These are phyloP conservation scores for Henckelia pumila DNA, from an alignment of 257 asterid species.

Conservation along the genomic window DNA sequence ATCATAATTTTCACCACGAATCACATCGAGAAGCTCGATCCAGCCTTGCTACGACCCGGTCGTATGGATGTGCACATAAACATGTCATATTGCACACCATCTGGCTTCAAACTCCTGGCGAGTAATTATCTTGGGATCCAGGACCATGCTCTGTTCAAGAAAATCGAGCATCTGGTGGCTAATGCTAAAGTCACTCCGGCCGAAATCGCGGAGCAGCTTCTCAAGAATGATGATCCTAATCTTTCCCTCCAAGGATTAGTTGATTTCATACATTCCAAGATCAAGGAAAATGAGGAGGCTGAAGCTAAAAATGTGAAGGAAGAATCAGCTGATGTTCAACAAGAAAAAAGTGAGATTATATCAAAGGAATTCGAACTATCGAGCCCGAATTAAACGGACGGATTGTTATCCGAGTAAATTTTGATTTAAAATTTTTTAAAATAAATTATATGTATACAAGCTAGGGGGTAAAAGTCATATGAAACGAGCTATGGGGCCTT, in stretches of 20 bases:
- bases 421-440: no score
- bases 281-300: constrained; percentile 29
- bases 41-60: constrained; percentile 64
- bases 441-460: no score
- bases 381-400: no score
- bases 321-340: neutral
- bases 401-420: no score
- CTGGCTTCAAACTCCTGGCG: constrained; percentile 59
- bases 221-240: constrained; percentile 46
- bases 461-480: no score
- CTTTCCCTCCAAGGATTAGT: constrained; percentile 46
- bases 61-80: constrained; percentile 78
- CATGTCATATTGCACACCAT: constrained; percentile 58
- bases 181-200: constrained; percentile 53
- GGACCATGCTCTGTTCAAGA: constrained; percentile 40
- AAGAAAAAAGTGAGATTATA: neutral
- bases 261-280: constrained; percentile 39
- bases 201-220: constrained; percentile 71
- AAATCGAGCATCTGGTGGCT: constrained; percentile 44
- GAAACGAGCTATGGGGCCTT: no score
- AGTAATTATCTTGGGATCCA: constrained; percentile 44
- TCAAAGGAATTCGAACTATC: no score
- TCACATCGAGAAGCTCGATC: constrained; percentile 61
- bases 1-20: constrained; percentile 69
- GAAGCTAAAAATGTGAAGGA: neutral